phyloP scores from a whole-genome alignment of 495 filamentous ascomycete species.

The Penicillium daleae region DNA sequence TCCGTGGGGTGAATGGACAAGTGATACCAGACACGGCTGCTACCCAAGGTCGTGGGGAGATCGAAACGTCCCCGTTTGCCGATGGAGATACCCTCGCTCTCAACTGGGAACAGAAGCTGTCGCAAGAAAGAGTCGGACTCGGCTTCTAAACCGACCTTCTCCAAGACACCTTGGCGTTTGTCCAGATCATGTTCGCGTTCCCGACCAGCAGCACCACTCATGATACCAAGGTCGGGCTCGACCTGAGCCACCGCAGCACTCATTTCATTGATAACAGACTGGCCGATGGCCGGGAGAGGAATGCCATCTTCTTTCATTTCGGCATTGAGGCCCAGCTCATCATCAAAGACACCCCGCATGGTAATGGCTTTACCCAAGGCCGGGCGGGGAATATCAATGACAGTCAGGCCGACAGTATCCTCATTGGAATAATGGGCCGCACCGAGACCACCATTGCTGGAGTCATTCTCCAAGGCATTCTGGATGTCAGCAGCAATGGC shows the following conservation, averaged over 20 bases:
- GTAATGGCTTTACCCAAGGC: constrained; percentile 82
- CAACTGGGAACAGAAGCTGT: constrained; percentile 77
- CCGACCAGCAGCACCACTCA: constrained; percentile 61
- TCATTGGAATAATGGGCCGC: constrained; percentile 60
- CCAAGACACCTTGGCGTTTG: constrained; percentile 77
- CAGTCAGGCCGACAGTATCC: constrained; percentile 86
- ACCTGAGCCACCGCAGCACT: constrained; percentile 75
- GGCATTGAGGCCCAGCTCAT: constrained; percentile 85
- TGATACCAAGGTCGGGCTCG: constrained; percentile 82
- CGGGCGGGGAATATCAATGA: constrained; percentile 83
- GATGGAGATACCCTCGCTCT: constrained; percentile 73
- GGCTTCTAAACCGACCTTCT: constrained; percentile 80
- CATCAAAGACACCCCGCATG: constrained; percentile 89
- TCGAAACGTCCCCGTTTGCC: constrained; percentile 77
- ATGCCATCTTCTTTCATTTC: constrained; percentile 98
- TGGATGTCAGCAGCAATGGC: constrained; percentile 78
- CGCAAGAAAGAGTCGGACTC: constrained; percentile 84
- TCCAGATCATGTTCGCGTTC: constrained; percentile 81
- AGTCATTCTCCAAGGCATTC: constrained; percentile 65
- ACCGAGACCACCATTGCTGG: constrained; percentile 58
- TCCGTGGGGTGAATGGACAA: constrained; percentile 91
- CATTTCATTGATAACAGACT: constrained; percentile 85
- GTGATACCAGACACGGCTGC: constrained; percentile 94
- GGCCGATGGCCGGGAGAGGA: constrained; percentile 64
- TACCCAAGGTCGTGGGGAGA: constrained; percentile 66